These are phyloP conservation scores for Tritrichomonas foetus DNA, from an alignment of 208 protist species.

Conservation along the genomic window DNA sequence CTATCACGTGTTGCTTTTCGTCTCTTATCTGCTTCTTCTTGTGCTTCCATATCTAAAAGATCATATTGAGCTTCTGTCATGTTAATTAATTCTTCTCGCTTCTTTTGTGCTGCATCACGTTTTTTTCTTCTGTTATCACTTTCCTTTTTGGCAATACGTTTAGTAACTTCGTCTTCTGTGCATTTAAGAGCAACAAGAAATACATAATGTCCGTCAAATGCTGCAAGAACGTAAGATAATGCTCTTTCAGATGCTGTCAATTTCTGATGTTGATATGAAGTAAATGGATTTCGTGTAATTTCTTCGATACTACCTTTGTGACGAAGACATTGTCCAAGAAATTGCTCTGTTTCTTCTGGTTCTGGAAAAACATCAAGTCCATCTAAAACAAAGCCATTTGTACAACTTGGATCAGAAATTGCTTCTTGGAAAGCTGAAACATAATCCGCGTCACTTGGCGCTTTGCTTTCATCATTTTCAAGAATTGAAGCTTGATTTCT, in stretches of 20 bases:
- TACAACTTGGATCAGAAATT: neutral
- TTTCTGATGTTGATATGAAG: neutral
- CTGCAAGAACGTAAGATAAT: neutral
- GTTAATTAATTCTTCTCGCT: neutral
- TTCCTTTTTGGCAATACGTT: neutral
- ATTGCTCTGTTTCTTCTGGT: neutral
- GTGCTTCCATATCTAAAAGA: neutral
- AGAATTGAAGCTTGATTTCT: too few relatives aligned
- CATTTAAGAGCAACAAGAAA: neutral
- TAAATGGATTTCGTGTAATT: neutral
- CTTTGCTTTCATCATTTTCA: neutral
- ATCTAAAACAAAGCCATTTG: constrained; percentile 18
- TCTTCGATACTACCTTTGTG: neutral
- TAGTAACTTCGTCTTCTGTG: neutral
- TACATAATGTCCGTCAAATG: neutral
- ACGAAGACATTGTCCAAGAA: neutral
- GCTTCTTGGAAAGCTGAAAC: neutral
- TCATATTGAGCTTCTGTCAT: constrained; percentile 31
- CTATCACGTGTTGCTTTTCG: constrained; percentile 15
- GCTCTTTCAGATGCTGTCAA: neutral
- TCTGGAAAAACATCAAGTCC: constrained; percentile 1
- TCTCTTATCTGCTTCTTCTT: neutral
- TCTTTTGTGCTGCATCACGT: neutral
- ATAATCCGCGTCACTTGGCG: neutral
- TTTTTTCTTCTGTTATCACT: neutral